These are phyloP conservation scores for Pleurotus tuoliensis DNA, from an alignment of 768 basidiomycete genomes.

Conservation along the genomic window DNA sequence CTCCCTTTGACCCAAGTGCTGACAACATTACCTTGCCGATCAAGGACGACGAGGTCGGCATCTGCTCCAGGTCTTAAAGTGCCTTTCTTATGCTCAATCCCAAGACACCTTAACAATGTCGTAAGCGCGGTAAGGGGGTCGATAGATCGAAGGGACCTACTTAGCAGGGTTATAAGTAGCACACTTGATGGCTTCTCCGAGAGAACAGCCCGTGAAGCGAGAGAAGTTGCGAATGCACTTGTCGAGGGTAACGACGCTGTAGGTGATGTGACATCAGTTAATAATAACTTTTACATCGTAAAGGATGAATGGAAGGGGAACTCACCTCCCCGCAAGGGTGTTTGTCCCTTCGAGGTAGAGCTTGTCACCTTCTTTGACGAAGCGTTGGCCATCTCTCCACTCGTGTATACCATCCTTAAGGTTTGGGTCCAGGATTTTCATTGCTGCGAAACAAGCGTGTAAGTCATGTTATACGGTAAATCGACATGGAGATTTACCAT, in stretches of 20 bases:
- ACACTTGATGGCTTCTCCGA: conserved; percentile 82
- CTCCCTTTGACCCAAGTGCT: conserved; percentile 77
- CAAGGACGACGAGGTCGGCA: conserved; percentile 79
- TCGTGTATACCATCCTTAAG: conserved; percentile 81
- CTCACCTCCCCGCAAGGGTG: conserved; percentile 85
- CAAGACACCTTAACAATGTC: conserved; percentile 55
- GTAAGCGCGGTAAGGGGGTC: background rate
- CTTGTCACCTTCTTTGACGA: conserved; percentile 78
- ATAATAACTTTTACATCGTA: background rate
- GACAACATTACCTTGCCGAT: conserved; percentile 59
- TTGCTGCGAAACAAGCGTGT: conserved; percentile 41
- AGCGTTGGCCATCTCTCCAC: conserved; percentile 81
- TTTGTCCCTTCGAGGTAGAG: conserved; percentile 82
- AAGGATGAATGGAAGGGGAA: background rate
- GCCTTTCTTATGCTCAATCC: conserved; percentile 77
- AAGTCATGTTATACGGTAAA: background rate
- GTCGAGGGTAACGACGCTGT: conserved; percentile 76
- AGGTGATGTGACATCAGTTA: conserved; percentile 2
- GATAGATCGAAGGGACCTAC: conserved; percentile 29
- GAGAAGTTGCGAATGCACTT: conserved; percentile 85
- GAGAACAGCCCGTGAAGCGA: conserved; percentile 76
- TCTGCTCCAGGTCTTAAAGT: conserved; percentile 79
- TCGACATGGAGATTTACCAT: conserved; percentile 48
- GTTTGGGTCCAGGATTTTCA: conserved; percentile 83
- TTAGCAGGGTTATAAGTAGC: conserved; percentile 84